Conservation (phyloP, 192 early-diverging fungal species). For the Coemansia sp. region DNA sequence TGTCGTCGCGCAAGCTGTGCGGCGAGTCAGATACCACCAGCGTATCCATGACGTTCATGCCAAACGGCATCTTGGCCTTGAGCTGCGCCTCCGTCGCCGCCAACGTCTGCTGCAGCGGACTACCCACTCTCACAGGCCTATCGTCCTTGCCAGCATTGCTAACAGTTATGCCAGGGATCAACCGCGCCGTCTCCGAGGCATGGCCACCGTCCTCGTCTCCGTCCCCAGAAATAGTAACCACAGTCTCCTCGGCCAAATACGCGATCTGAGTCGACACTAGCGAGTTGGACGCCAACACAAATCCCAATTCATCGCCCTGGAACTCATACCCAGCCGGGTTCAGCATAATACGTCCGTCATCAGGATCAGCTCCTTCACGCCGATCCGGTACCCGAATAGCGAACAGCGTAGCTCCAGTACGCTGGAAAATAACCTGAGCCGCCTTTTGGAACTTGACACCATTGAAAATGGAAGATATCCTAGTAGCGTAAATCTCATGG, state of each 20-base stretch:
- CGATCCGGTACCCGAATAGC: constrained; percentile 48
- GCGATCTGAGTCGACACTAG: constrained; percentile 49
- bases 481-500: constrained; percentile 66
- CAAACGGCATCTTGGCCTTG: constrained; percentile 41
- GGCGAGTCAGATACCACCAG: constrained; percentile 31
- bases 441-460: constrained; percentile 59
- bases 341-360: constrained; percentile 42
- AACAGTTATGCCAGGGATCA: constrained; percentile 22
- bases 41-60: constrained; percentile 53
- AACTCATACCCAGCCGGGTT: constrained; percentile 62
- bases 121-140: constrained; percentile 10
- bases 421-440: constrained; percentile 58
- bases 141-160: constrained; percentile 4
- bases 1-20: constrained; percentile 15
- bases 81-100: constrained; percentile 26
- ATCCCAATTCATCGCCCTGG: constrained; percentile 63
- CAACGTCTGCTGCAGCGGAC: constrained; percentile 34
- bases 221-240: constrained; percentile 12
- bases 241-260: constrained; percentile 27
- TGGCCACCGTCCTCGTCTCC: neutral
- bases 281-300: constrained; percentile 55
- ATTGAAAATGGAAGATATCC: constrained; percentile 46
- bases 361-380: neutral
- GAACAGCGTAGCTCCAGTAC: constrained; percentile 62
- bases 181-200: constrained; percentile 20